These are phyloP conservation scores for Xylaria sp. DNA, from an alignment of 2,329 filamentous ascomycete species.

Conservation along the genomic window DNA sequence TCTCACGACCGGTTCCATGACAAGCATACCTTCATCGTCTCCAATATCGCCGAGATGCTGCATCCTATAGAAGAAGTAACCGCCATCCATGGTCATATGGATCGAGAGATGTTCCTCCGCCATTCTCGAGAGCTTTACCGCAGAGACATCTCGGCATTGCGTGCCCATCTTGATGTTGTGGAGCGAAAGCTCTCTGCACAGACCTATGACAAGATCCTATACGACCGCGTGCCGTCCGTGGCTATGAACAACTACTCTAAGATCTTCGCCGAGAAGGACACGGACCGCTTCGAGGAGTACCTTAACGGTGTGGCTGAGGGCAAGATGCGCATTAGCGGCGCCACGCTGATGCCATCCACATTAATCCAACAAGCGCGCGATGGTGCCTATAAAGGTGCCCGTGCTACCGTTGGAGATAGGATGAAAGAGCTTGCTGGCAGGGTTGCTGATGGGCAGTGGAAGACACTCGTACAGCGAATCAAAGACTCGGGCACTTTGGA, in stretches of 20 bases:
- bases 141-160: conserved; percentile 61
- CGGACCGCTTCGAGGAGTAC: conserved; percentile 60
- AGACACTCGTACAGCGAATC: conserved; percentile 65
- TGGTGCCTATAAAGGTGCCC: background rate
- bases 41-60: conserved; percentile 66
- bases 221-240: conserved; percentile 64
- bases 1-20: conserved; percentile 65
- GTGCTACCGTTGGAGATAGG: conserved; percentile 46
- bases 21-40: conserved; percentile 65
- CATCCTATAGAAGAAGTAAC: conserved; percentile 53
- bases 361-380: conserved; percentile 52
- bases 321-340: conserved; percentile 63
- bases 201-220: conserved; percentile 62
- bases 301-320: conserved; percentile 60
- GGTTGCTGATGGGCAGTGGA: conserved; percentile 64
- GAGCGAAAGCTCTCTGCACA: conserved; percentile 62
- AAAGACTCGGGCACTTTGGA: conserved; percentile 64
- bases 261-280: conserved; percentile 63
- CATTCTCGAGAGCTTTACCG: conserved; percentile 65
- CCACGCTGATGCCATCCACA: conserved; percentile 63
- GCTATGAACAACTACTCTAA: conserved; percentile 65
- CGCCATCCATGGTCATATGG: conserved; percentile 46
- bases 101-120: conserved; percentile 63
- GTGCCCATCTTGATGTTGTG: conserved; percentile 62
- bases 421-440: conserved; percentile 49